Evolutionary conservation across 2,329 filamentous ascomycete genomes (phyloP), one percentile per base, ranked within the genome.

Genomic region (Pseudocercospora fijiensis): DNA sequence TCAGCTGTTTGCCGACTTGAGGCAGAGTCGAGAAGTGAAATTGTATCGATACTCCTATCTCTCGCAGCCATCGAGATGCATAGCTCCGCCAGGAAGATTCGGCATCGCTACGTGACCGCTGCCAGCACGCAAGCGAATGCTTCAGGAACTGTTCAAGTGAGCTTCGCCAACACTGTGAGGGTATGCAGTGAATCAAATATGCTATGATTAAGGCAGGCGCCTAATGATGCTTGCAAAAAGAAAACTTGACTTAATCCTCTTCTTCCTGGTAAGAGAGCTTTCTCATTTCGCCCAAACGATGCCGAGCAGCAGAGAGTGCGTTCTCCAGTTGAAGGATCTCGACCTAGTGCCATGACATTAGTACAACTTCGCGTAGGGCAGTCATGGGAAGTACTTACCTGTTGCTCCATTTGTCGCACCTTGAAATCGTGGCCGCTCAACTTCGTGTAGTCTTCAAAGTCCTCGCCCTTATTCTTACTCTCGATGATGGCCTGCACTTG

Each of bases 321-420:
- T 98, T 99, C 80, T 98, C 93, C 69, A 99, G 85, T 78, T 98
- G 92, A 61, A 98, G 83, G 70, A 99, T 99, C 79, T 99, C 93
- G 75, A 99, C 37, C 37, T 37, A n/a, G n/a, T n/a, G n/a, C n/a
- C n/a, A n/a, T n/a, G n/a, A n/a, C n/a, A n/a, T n/a, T n/a, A n/a
- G n/a, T n/a, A n/a, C n/a, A n/a, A n/a, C n/a, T n/a, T n/a, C n/a
- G n/a, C n/a, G n/a, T n/a, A n/a, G n/a, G n/a, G n/a, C n/a, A n/a
- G n/a, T n/a, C n/a, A n/a, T n/a, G n/a, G n/a, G n/a, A n/a, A n/a
- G n/a, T n/a, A 5, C 33, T 41, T 41, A 41, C 95, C 90, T 99
- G 95, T 76, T 99, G 95, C 81, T 99, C 95, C 95, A 99, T 99
- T 81, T 99, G 93, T 72, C 90, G 86, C 58, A 97, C 92, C 85